phyloP scores from a whole-genome alignment of 257 asterid species.

The Nicotiana knightiana region DNA sequence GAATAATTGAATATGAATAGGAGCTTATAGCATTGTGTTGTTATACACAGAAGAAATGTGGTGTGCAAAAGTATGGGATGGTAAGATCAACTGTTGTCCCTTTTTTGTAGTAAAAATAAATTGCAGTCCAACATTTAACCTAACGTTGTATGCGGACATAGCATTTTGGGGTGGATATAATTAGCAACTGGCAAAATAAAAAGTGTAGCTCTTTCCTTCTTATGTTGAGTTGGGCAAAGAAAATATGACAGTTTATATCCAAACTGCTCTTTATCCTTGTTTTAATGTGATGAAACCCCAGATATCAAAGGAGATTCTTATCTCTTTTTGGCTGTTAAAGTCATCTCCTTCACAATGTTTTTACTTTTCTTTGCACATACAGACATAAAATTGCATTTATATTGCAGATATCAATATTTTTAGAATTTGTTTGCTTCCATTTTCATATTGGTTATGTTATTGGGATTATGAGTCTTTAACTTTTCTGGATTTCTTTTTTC shows the following conservation, averaged over 20 bases:
- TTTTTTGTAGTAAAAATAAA: not conserved
- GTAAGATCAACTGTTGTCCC: not conserved
- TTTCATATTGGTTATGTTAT: not conserved
- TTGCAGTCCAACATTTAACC: not conserved
- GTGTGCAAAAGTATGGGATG: not conserved
- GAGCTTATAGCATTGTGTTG: not conserved
- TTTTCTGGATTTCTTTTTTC: not conserved
- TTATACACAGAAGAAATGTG: not conserved
- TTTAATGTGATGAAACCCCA: not conserved
- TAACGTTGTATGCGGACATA: not conserved
- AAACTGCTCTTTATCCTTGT: not conserved
- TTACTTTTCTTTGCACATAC: not conserved
- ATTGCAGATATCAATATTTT: not conserved
- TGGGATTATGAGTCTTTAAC: not conserved
- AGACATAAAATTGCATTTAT: not conserved
- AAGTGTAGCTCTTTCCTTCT: not conserved
- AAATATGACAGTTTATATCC: not conserved
- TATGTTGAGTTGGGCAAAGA: not conserved
- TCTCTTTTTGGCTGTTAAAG: not conserved
- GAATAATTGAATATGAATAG: not conserved
- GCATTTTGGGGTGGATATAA: not conserved
- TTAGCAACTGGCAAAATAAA: not conserved
- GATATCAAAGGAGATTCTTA: not conserved
- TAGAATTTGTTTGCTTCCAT: not conserved
- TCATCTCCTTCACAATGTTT: not conserved